These are phyloP conservation scores for Nematocida minor DNA, from an alignment of 371 early-diverging fungal genomes.

Conservation along the genomic window DNA sequence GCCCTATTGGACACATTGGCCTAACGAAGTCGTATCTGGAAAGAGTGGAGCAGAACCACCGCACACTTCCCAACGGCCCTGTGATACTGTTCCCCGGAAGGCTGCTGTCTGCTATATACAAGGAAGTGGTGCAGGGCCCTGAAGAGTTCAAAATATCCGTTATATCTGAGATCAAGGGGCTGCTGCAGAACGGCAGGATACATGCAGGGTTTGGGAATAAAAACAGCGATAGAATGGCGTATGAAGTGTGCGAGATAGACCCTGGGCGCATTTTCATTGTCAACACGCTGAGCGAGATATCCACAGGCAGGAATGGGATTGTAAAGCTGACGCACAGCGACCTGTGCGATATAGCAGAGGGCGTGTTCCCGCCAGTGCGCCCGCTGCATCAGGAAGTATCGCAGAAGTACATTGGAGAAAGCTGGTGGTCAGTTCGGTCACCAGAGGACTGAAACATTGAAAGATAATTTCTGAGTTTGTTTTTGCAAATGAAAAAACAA, in stretches of 20 bases:
- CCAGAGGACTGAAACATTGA: conserved; percentile 23
- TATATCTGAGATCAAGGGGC: conserved; percentile 75
- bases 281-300: conserved; percentile 78
- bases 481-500: conserved; percentile 43
- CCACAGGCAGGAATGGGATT: conserved; percentile 43
- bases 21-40: conserved; percentile 81
- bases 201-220: conserved; percentile 97
- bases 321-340: conserved; percentile 44
- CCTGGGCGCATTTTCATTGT: conserved; percentile 87
- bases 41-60: conserved; percentile 76
- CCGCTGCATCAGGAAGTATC: not conserved
- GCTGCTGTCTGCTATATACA: conserved; percentile 72
- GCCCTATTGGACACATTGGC: conserved; percentile 85
- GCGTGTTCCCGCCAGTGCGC: conserved; percentile 74
- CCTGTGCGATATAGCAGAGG: conserved; percentile 78
- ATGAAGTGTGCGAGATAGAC: conserved; percentile 84
- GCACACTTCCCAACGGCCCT: conserved; percentile 86
- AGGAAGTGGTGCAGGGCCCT: conserved; percentile 85
- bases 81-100: conserved; percentile 91
- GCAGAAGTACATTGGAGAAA: conserved; percentile 34
- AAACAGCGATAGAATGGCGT: conserved; percentile 83
- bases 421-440: conserved; percentile 2
- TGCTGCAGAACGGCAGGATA: conserved; percentile 76
- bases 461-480: conserved; percentile 42
- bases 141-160: conserved; percentile 94